phyloP scores from a whole-genome alignment of 768 basidiomycete genomes.

The Suillus lakei region DNA sequence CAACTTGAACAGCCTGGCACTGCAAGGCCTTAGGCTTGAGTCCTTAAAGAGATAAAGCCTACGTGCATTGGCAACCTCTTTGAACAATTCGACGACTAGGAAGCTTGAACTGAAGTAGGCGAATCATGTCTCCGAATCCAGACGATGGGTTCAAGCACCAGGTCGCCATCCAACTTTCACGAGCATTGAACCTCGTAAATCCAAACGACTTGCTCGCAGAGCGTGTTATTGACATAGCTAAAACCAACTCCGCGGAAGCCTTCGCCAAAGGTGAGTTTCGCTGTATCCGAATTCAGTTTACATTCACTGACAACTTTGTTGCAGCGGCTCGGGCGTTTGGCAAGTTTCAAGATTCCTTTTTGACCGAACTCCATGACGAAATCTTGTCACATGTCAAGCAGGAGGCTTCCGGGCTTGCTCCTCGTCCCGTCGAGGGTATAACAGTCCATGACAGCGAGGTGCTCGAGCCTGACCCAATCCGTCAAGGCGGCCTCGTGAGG shows the following conservation, averaged over 20 bases:
- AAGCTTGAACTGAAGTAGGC: neutral
- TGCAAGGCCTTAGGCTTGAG: neutral
- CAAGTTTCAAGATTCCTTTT: constrained; percentile 80
- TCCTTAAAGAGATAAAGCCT: neutral
- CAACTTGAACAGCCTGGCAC: neutral
- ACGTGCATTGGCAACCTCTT: neutral
- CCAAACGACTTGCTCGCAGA: constrained; percentile 84
- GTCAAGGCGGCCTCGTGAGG: constrained; percentile 79
- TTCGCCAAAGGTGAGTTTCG: constrained; percentile 67
- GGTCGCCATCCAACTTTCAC: constrained; percentile 78
- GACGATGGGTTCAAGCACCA: constrained; percentile 60
- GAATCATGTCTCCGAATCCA: neutral
- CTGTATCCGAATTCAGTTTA: neutral
- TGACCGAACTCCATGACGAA: constrained; percentile 79
- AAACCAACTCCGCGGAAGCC: constrained; percentile 61
- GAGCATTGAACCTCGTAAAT: constrained; percentile 78
- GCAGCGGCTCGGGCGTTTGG: constrained; percentile 82
- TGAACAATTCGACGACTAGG: neutral
- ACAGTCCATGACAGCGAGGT: constrained; percentile 81
- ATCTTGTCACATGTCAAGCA: constrained; percentile 74
- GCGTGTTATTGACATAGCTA: constrained; percentile 81
- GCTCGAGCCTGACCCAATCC: constrained; percentile 76
- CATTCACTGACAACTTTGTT: constrained; percentile 6
- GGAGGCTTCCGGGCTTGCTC: constrained; percentile 52
- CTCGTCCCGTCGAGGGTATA: constrained; percentile 73